Evolutionary conservation across 768 basidiomycete genomes (phyloP), one percentile per base, ranked within the genome.

Genomic region (Lactarius tabidus): DNA sequence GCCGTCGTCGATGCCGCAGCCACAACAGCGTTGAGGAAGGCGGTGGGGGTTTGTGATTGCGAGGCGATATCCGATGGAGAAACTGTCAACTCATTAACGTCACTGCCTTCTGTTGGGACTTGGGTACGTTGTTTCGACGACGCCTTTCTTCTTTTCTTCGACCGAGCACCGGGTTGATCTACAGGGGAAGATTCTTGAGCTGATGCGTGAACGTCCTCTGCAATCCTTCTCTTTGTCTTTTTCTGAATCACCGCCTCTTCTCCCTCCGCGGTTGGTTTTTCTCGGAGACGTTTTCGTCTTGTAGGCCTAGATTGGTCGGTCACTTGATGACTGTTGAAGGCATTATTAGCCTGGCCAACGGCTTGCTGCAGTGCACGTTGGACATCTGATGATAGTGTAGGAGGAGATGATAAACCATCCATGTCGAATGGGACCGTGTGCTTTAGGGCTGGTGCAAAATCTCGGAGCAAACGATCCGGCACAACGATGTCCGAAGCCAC

Each of bases 21-120:
- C 26, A 87, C 85, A 17, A 89, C 83, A 0, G 87, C 86, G 57
- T 84, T 84, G 43, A 89, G 76, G 58, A 89, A 81, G 9, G 85
- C 85, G 20, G 83, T 77, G 4, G 87, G 62, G 43, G 56, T 35
- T n/a, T 33, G 55, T 18, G 53, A 26, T 8, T 61, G 62, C 20
- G 59, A 53, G 29, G 57, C 29, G 29, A 39, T 55, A 48, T 53
- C 54, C 29, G 63, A 51, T n/a, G 65, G 35, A 41, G 54, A 53
- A 41, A 41, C 58, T 18, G 57, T 52, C 8, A 57, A 53, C 12
- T 64, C 71, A 72, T 61, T 41, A n/a, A 55, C 15, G 17, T 28
- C 17, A 7, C 17, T 29, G 15, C 23, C 33, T n/a, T 51, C 29
- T 43, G 59, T 54, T 41, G 51, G 2, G 45, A 33, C 17, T 36